Conservation (phyloP, 208 protist genomes). For the Leishmania guyanensis region DNA sequence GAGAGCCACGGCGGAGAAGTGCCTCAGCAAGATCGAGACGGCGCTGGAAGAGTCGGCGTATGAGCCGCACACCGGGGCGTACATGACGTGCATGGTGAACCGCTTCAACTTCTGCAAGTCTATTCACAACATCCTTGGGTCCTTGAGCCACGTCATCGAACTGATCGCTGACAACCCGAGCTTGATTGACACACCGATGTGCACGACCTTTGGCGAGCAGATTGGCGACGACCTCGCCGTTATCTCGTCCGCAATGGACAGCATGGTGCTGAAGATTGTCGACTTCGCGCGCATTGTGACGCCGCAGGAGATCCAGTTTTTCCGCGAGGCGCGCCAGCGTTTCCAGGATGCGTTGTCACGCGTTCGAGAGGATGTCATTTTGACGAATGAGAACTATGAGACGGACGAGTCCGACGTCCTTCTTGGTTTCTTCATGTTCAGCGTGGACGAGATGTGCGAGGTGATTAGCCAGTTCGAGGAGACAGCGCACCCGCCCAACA, state of each 20-base stretch:
- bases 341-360: constrained; percentile 87
- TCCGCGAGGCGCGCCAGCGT: constrained; percentile 69
- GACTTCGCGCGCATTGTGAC: constrained; percentile 75
- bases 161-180: constrained; percentile 67
- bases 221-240: constrained; percentile 80
- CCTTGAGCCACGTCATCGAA: constrained; percentile 83
- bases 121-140: constrained; percentile 81
- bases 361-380: constrained; percentile 87
- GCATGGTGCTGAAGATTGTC: constrained; percentile 90
- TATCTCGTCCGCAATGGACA: constrained; percentile 88
- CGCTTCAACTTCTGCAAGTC: constrained; percentile 76
- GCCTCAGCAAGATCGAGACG: constrained; percentile 63
- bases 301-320: constrained; percentile 73
- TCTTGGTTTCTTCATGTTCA: constrained; percentile 92
- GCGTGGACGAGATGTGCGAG: constrained; percentile 87
- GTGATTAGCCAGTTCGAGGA: constrained; percentile 76
- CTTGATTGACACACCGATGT: constrained; percentile 81
- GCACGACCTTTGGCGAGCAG: constrained; percentile 61
- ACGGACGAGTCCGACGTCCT: constrained; percentile 89
- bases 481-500: constrained; percentile 49
- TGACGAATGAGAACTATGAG: constrained; percentile 92
- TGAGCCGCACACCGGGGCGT: constrained; percentile 81
- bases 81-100: constrained; percentile 56
- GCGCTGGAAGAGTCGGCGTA: constrained; percentile 75
- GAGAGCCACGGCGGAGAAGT: constrained; percentile 70